Evolutionary conservation across 2,329 filamentous ascomycete species (phyloP), one percentile per base, ranked within the genome.

Genomic region (Neofusicoccum umdonicola): DNA sequence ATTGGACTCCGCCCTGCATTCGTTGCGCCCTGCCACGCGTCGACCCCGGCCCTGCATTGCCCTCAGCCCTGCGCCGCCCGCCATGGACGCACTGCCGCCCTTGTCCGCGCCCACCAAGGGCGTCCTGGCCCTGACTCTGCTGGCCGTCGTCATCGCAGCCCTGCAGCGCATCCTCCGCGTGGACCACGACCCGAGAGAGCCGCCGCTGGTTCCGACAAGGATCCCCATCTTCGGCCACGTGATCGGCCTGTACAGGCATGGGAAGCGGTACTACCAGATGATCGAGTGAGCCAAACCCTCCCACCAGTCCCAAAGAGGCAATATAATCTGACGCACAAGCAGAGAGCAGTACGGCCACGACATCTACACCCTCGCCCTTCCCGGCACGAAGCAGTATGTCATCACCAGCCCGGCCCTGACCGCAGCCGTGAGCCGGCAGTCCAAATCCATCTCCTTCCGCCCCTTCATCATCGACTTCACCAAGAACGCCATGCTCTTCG

Each of bases 191-290:
- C 69, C 76, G 8, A 70, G 73, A 54, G 82, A 84, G 64, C 82
- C 82, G 8, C 80, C 80, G 3, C 64, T 78, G 0, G 34, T 83
- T 27, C 75, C 75, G 27, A 72, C 79, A 0, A 72, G 50, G 15
- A 73, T 84, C 39, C 82, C 82, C 0, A 71, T 80, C 35, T 67
- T 84, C 45, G 82, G 82, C 1, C 82, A 84, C 66, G 72, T 83
- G 19, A 69, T 84, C 34, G 78, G 79, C 8, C 73, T 83, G 68
- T 66, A 82, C n/a, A 65, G 62, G 19, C 58, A 70, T n/a, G 74
- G 74, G 0, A 65, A 70, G 22, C 27, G 66, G 5, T 82, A 82
- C 63, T 71, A 76, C 60, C 67, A 70, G 17, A 75, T 71, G 27
- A 50, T 83, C 9, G 76, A 78, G 80, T 82, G 68, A 34, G 71